Evolutionary conservation across 371 early-diverging fungal genomes (phyloP), one percentile per base, ranked within the genome.

Genomic region (Lichtheimia ornata): DNA sequence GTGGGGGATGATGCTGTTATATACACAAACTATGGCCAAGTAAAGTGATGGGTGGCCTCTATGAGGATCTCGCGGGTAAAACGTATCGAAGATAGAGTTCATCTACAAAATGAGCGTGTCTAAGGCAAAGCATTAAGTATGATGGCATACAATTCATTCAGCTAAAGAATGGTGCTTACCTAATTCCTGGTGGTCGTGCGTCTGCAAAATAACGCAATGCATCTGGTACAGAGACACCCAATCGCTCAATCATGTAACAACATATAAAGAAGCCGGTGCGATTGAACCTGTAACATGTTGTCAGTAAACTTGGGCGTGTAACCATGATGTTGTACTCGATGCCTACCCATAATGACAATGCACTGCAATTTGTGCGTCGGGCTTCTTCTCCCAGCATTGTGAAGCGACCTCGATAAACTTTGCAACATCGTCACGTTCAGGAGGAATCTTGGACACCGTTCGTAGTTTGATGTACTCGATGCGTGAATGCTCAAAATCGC

Each of bases 271-370:
- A 89, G 5, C 90, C 90, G 1, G 89, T 90, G 17, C 90, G 76
- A 65, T 86, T 86, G 56, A 84, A 87, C 15, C 83, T 83, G 58
- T 17, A n/a, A 28, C 17, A 51, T 5, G 28, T 41, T 22, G 22
- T 25, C 17, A 25, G 3, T 15, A 11, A 28, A 4, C 4, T 41
- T 14, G 17, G 0, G 9, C 13, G 22, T 20, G 27, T 44, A 41
- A n/a, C 56, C 12, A 27, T 44, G 4, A 22, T 30, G 28, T 11
- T n/a, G 1, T 14, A 45, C 18, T 6, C 28, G 41, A 27, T 22
- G 13, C 18, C 58, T 81, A 83, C 77, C 90, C 90, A 67, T 90
- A 90, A 64, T 90, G 90, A 65, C 90, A 90, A 62, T 90, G 90
- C 0, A 90, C 86, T 7, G 84, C 89, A 51, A 90, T 82, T 35